Evolutionary conservation across 2,329 filamentous ascomycete genomes (phyloP).

Genomic region (Beauveria rudraprayagi): DNA sequence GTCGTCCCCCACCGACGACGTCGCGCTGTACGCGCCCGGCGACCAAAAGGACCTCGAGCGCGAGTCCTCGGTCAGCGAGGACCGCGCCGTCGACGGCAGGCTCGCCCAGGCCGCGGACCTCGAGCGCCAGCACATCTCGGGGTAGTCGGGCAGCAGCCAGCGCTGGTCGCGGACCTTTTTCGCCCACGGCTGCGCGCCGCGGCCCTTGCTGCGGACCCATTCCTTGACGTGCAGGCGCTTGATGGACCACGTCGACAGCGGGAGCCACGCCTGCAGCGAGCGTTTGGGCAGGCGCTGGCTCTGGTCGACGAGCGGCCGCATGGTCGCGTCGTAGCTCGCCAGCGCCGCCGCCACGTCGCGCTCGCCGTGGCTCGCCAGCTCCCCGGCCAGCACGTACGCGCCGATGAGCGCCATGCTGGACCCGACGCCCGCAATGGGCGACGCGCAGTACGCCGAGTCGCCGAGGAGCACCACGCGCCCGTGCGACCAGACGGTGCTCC

Average conservation of each 20-base stretch:
- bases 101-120: not conserved
- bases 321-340: not conserved
- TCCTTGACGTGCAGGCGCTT: slow-evolving; percentile 6
- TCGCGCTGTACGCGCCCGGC: not conserved
- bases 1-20: not conserved
- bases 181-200: slow-evolving; percentile 2
- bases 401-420: slow-evolving; percentile 10
- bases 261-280: slow-evolving; percentile 2
- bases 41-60: not conserved
- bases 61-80: not conserved
- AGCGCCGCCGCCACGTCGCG: not conserved
- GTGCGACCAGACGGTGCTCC: not conserved
- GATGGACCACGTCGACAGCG: slow-evolving; percentile 5
- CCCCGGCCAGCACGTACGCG: slow-evolving; percentile 10
- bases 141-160: slow-evolving; percentile 9
- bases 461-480: slow-evolving; percentile 8
- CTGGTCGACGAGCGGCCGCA: not conserved
- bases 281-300: slow-evolving; percentile 1
- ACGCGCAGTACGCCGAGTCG: slow-evolving; percentile 9
- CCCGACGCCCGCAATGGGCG: slow-evolving; percentile 6
- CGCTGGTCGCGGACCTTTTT: not conserved
- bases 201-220: not conserved
- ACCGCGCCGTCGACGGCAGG: slow-evolving; percentile 1
- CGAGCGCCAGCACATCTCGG: slow-evolving; percentile 13
- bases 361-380: not conserved